Base-by-base conservation (phyloP, 2,329 filamentous ascomycete species). In the Fusarium verticillioides region DNA sequence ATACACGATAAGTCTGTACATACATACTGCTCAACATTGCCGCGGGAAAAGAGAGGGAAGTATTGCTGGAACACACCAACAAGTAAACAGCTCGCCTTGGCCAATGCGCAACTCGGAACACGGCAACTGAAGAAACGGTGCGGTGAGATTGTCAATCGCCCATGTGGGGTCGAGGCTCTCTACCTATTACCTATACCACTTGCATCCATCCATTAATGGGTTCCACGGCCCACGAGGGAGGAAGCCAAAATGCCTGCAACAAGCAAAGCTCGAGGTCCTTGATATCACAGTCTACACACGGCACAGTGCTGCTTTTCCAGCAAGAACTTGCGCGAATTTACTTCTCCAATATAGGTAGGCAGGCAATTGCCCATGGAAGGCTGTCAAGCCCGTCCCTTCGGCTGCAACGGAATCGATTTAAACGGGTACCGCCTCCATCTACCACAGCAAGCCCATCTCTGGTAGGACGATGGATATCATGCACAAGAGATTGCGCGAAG, bases 51-150 rank as follows among this genome's bases (percentile, higher is more conserved):
- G 11, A 50, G 30, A 32, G 15, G 19, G 28, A 36, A 54, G 37
- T 42, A 34, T 18, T 49, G 47, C 42, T 60, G 37, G 49, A 59
- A 57, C 43, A 47, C 44, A 56, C 40, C 54, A 56, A 39, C 58
- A 49, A 60, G 21, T 39, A 46, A 57, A 59, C 32, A 42, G 50
- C 49, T 69, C 32, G 28, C 32, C 32, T 70, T 49, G 42, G 64
- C 49, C 68, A 65, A 61, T 64, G 72, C 63, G 60, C 47, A 66
- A 63, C 73, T 78, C 76, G 76, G 76, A 78, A 78, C 76, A 78
- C 76, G 76, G 76, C 76, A 78, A 73, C 44, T 74, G 32, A 63
- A 64, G 53, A 66, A 68, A 64, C 64, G 69, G 73, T 75, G 72
- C 68, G 73, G 76, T 78, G 76, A 76, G 72, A 75, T 78, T 75